Evolutionary conservation across 1,284 basidiomycete species (phyloP), one percentile per base, ranked within the genome.

Genomic region (Sanguinoderma infundibulare): DNA sequence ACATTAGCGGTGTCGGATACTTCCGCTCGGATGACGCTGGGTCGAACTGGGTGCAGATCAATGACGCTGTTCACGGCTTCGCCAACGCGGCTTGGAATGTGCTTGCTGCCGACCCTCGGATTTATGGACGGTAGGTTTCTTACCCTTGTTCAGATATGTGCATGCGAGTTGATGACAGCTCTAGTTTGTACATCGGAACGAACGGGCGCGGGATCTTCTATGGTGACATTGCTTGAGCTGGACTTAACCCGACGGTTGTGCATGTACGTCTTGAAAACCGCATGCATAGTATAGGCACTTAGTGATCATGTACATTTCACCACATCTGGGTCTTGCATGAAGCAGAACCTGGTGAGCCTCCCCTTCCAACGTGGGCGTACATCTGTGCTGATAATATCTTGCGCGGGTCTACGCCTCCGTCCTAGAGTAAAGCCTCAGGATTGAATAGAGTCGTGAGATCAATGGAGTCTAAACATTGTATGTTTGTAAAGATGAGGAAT

Each of bases 151-250:
- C 6, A 36, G 9, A 15, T 3, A 20, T 0, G 0, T 17, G 2
- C 0, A n/a, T 38, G 12, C 5, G 5, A 3, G n/a, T n/a, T n/a
- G 49, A 52, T 15, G 20, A 3, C 20, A 14, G 8, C n/a, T 30
- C 10, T 36, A 86, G 86, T 24, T 84, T 87, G 1, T 88, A 87
- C 67, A 80, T 88, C 50, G 87, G 86, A 3, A 87, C 86, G 1
- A 87, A 87, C 65, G 86, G 86, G 32, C 82, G 86, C 50, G 86
- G 87, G 26, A 87, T 87, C 57, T 88, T 85, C 73, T 87, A 82
- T 64, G 85, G 85, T 1, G 82, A 86, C 61, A 72, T 73, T 8
- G 67, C 78, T 52, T 80, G 81, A 39, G 72, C 24, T 84, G 80
- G 79, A 79, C 78, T 3, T 82, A 82, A 17, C 70, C 80, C 10